Evolutionary conservation across 192 early-diverging fungal genomes (phyloP).

Genomic region (Blastocladiella britannica): DNA sequence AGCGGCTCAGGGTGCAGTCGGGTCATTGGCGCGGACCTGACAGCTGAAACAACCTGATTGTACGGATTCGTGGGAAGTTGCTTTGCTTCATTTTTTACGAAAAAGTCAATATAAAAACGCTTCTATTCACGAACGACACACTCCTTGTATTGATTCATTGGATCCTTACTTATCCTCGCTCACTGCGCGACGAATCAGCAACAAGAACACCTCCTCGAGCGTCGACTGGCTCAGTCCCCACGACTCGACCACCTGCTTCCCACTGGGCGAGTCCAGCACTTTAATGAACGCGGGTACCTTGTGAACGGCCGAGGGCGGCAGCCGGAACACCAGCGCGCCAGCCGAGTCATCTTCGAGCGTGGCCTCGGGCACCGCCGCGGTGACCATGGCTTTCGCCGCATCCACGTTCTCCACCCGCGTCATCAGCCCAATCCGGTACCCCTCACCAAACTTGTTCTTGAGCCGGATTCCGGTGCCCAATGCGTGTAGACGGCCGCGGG

Average conservation of each 20-base stretch:
- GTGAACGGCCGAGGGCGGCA: constrained; percentile 23
- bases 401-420: constrained; percentile 21
- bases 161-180: too few species aligned
- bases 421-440: constrained; percentile 46
- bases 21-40: too few species aligned
- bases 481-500: constrained; percentile 36
- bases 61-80: too few species aligned
- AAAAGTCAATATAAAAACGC: too few species aligned
- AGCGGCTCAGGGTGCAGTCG: too few species aligned
- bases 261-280: constrained; percentile 21
- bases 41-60: too few species aligned
- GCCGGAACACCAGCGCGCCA: constrained; percentile 41
- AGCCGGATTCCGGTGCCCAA: constrained; percentile 38
- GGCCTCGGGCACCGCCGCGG: constrained; percentile 21
- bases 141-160: too few species aligned
- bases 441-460: constrained; percentile 52
- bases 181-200: constrained; percentile 1
- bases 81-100: too few species aligned
- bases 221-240: constrained; percentile 21
- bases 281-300: constrained; percentile 30
- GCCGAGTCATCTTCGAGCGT: constrained; percentile 48
- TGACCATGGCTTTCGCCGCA: constrained; percentile 23
- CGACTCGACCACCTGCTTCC: neutral
- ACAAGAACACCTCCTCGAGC: constrained; percentile 28
- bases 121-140: too few species aligned